Percentiles rank a stretch among this genome's conserved stretches.
Conservation (phyloP, 2,329 filamentous ascomycete species). For the Cadophora malorum region DNA sequence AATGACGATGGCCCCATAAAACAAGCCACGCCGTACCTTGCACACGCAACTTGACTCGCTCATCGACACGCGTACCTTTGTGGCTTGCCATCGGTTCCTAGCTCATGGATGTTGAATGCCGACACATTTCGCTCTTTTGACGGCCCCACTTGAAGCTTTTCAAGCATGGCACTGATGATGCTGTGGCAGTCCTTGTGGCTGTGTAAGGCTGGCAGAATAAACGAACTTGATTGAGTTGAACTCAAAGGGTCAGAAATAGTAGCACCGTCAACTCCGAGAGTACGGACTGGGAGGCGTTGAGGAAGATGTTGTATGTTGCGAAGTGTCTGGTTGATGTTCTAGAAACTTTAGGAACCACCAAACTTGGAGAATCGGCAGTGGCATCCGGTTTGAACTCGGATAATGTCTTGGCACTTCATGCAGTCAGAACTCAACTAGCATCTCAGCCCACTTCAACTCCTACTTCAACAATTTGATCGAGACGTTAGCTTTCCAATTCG, state of each 20-base stretch:
- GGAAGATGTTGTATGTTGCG: not conserved
- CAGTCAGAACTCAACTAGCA: not conserved
- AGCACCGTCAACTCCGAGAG: not conserved
- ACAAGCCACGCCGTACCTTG: not conserved
- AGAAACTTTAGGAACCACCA: no score
- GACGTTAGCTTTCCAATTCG: no score
- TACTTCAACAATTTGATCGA: no score
- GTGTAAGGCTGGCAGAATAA: not conserved
- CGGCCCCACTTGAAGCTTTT: not conserved
- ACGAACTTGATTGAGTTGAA: not conserved
- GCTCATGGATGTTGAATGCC: no score
- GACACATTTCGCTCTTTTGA: not conserved
- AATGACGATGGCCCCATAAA: not conserved
- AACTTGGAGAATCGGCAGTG: not conserved
- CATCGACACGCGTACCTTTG: conserved; percentile 15
- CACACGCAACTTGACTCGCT: not conserved
- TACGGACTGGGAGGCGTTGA: not conserved
- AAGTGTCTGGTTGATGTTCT: not conserved
- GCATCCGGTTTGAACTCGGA: not conserved
- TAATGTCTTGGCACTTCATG: conserved; percentile 10
- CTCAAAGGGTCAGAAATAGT: not conserved
- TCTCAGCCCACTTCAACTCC: not conserved
- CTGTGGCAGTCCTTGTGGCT: conserved; percentile 13
- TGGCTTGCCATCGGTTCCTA: not conserved
- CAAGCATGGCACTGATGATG: not conserved